These are phyloP conservation scores for Lepiota venenata DNA, from an alignment of 768 basidiomycete species.

Conservation along the genomic window DNA sequence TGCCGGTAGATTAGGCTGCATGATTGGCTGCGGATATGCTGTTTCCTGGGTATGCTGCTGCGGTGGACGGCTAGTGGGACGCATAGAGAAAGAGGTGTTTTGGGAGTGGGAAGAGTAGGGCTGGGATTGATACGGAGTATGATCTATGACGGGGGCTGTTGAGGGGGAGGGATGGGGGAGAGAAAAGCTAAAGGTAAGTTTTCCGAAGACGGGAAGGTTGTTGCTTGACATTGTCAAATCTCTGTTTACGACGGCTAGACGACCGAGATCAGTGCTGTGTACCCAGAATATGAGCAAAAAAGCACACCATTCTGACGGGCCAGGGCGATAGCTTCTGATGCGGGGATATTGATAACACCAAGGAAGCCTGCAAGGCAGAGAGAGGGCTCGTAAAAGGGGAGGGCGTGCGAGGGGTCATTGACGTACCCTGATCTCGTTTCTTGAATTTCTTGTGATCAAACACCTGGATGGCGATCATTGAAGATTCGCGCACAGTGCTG, in stretches of 20 bases:
- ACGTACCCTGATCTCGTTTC: slow-evolving; percentile 74
- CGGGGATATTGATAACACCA: slow-evolving; percentile 54
- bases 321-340: slow-evolving; percentile 48
- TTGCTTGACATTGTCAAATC: slow-evolving; percentile 76
- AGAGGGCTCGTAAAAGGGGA: background rate
- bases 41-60: slow-evolving; percentile 8
- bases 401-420: slow-evolving; percentile 20
- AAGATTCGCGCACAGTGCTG: slow-evolving; percentile 71
- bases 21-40: slow-evolving; percentile 5
- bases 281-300: slow-evolving; percentile 16
- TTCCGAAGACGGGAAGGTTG: slow-evolving; percentile 78
- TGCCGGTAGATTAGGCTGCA: background rate
- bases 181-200: slow-evolving; percentile 66
- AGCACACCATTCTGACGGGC: slow-evolving; percentile 46
- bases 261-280: slow-evolving; percentile 15
- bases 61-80: slow-evolving; percentile 2
- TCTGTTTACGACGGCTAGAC: slow-evolving; percentile 59
- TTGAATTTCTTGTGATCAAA: slow-evolving; percentile 90
- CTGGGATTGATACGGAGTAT: slow-evolving; percentile 12
- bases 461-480: slow-evolving; percentile 78
- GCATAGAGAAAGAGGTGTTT: slow-evolving; percentile 1
- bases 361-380: slow-evolving; percentile 46
- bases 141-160: slow-evolving; percentile 4
- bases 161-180: slow-evolving; percentile 28
- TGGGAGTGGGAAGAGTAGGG: slow-evolving; percentile 8